These are phyloP conservation scores for Pichia deserticola DNA, from an alignment of 805 yeast genomes.

Conservation along the genomic window DNA sequence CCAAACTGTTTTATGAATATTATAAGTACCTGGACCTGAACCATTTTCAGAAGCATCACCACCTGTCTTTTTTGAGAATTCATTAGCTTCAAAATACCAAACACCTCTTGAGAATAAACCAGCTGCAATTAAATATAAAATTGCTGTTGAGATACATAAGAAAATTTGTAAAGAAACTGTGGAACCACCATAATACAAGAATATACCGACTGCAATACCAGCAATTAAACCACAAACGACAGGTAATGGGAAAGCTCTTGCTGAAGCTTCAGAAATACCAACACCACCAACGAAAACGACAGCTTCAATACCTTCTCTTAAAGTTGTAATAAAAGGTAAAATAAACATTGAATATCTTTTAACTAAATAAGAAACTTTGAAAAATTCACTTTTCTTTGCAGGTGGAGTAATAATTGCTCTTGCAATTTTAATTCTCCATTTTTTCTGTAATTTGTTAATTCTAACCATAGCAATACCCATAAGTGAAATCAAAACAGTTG, in stretches of 20 bases:
- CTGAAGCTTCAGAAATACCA: slow-evolving; percentile 46
- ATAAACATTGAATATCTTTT: slow-evolving; percentile 83
- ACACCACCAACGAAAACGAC: slow-evolving; percentile 96
- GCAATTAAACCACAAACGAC: slow-evolving; percentile 79
- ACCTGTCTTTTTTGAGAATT: slow-evolving; percentile 25
- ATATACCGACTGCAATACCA: slow-evolving; percentile 63
- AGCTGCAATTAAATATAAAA: slow-evolving; percentile 82
- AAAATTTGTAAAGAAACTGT: slow-evolving; percentile 78
- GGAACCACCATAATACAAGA: slow-evolving; percentile 78
- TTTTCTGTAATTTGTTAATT: slow-evolving; percentile 91
- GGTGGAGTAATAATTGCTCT: slow-evolving; percentile 64
- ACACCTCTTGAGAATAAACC: slow-evolving; percentile 91
- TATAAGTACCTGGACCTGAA: slow-evolving; percentile 91
- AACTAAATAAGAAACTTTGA: slow-evolving; percentile 45
- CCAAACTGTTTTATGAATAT: slow-evolving; percentile 75
- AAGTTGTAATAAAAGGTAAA: slow-evolving; percentile 81
- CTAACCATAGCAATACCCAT: slow-evolving; percentile 98
- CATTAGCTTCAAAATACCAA: slow-evolving; percentile 76
- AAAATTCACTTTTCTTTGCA: slow-evolving; percentile 39
- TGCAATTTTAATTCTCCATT: slow-evolving; percentile 95
- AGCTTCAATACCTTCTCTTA: slow-evolving; percentile 97
- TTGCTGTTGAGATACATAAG: slow-evolving; percentile 79
- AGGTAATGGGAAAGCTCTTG: slow-evolving; percentile 80
- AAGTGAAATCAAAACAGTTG: slow-evolving; percentile 77
- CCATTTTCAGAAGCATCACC: slow-evolving; percentile 95